Evolutionary conservation across 1,139 yeast species (phyloP).

Genomic region (Magnusiomyces fungicola): DNA sequence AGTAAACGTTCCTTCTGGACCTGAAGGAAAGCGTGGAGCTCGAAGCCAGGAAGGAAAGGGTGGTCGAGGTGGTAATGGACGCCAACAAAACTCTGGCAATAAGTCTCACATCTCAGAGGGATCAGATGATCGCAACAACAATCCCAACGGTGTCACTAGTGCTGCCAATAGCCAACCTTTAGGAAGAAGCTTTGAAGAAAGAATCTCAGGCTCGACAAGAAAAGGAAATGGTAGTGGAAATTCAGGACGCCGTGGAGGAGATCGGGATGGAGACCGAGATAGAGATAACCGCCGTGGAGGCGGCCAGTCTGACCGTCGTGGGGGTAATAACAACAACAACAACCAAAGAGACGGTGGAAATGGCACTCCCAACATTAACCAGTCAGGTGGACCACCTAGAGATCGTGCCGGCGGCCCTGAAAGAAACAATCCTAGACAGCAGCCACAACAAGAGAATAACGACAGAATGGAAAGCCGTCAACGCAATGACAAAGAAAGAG

Average conservation of each 20-base stretch:
- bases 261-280: not conserved
- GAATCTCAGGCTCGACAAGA: not conserved
- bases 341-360: too few relatives aligned
- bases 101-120: not conserved
- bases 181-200: not conserved
- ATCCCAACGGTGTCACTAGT: not conserved
- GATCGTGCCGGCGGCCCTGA: too few relatives aligned
- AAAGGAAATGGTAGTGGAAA: not conserved
- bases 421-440: too few relatives aligned
- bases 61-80: not conserved
- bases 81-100: not conserved
- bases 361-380: not conserved
- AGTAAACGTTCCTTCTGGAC: not conserved
- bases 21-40: not conserved
- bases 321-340: not conserved
- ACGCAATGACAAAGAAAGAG: slow-evolving; percentile 1
- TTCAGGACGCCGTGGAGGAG: not conserved
- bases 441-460: too few relatives aligned
- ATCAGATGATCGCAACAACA: too few relatives aligned
- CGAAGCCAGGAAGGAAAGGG: not conserved
- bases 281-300: slow-evolving; percentile 1
- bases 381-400: not conserved
- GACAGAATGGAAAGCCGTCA: not conserved
- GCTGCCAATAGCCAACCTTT: not conserved
- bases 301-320: not conserved